Percentiles rank a stretch among this genome's conserved stretches.
phyloP scores from a whole-genome alignment of 2,329 filamentous ascomycete species.

The Neospermospora avenae region DNA sequence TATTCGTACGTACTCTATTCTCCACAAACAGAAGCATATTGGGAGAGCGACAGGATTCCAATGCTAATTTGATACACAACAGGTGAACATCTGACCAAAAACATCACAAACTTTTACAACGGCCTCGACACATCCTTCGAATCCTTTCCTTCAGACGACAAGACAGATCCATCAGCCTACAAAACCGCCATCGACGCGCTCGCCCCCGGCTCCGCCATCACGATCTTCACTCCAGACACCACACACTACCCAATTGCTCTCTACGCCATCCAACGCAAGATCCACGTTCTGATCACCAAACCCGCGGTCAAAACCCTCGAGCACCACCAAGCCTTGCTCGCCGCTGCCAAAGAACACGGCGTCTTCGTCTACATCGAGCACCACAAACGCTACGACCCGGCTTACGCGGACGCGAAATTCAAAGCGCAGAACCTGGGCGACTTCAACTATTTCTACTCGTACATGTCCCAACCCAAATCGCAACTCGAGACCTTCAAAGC shows the following conservation, averaged over 20 bases:
- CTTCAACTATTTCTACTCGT: conserved; percentile 98
- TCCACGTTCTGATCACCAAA: conserved; percentile 93
- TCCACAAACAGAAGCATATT: too few relatives aligned
- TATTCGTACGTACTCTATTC: conserved; percentile 59
- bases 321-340: conserved; percentile 75
- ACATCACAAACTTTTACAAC: conserved; percentile 87
- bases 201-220: conserved; percentile 80
- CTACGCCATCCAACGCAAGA: conserved; percentile 82
- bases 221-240: conserved; percentile 92
- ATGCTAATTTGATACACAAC: conserved; percentile 7
- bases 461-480: conserved; percentile 43
- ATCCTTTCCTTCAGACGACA: conserved; percentile 74
- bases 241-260: conserved; percentile 90
- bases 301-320: conserved; percentile 82
- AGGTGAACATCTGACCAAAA: conserved; percentile 81
- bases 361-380: conserved; percentile 95
- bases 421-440: conserved; percentile 76
- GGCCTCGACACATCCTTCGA: conserved; percentile 81
- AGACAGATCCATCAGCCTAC: conserved; percentile 76
- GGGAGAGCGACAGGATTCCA: not conserved
- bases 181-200: conserved; percentile 84
- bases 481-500: conserved; percentile 35
- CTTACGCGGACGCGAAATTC: conserved; percentile 82
- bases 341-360: conserved; percentile 66
- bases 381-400: conserved; percentile 94